A percentile compares a stretch with the other conserved stretches of the same genome.
phyloP scores from a whole-genome alignment of 306 rosid genomes.

The Castanopsis chinensis region DNA sequence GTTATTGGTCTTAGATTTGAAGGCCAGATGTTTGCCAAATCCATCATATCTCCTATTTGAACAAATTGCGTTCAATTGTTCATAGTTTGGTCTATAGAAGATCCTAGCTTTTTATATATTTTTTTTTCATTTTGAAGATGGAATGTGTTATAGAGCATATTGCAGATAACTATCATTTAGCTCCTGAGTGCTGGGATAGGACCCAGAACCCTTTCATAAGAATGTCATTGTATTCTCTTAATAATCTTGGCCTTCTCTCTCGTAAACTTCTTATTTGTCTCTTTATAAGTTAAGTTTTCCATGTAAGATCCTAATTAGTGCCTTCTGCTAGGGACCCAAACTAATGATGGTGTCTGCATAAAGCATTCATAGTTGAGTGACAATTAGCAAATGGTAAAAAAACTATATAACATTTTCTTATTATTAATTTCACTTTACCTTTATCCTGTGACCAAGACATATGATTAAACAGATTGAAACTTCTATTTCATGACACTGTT shows the following conservation, averaged over 20 bases:
- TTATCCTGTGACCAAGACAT: not conserved
- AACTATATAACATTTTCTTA: constrained; percentile 6
- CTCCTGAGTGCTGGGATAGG: not conserved
- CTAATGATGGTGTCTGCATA: not conserved
- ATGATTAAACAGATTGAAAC: constrained; percentile 5
- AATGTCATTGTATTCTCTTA: not conserved
- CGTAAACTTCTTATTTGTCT: not conserved
- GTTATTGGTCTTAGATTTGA: not conserved
- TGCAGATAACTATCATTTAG: not conserved
- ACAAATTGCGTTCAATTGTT: not conserved
- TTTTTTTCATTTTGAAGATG: not conserved
- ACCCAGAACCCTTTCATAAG: not conserved
- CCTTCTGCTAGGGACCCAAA: not conserved
- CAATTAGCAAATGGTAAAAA: not conserved
- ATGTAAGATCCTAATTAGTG: constrained; percentile 1
- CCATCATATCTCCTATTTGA: not conserved
- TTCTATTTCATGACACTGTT: not conserved
- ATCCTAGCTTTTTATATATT: no score
- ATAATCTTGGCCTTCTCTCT: not conserved
- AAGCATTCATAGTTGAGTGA: not conserved
- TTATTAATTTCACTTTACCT: not conserved
- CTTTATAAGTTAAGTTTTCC: not conserved
- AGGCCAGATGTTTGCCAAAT: not conserved
- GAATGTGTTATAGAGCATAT: not conserved
- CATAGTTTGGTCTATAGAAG: no score